Evolutionary conservation across 768 basidiomycete genomes (phyloP).

Genomic region (Mycena filopes): DNA sequence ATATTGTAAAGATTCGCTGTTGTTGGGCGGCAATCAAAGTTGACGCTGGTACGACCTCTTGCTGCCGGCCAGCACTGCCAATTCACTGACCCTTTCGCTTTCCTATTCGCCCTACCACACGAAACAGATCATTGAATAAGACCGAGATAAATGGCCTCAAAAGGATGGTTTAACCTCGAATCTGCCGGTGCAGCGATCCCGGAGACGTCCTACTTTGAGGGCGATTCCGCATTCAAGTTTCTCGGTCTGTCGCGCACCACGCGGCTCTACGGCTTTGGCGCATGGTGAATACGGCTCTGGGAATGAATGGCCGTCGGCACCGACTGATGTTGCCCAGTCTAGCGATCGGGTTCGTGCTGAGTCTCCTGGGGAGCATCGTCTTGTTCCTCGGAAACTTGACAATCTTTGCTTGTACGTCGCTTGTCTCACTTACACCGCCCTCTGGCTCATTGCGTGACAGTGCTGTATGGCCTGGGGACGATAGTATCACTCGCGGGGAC

Average conservation of each 20-base stretch:
- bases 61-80: constrained; percentile 50
- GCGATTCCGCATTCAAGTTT: constrained; percentile 87
- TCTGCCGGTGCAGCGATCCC: constrained; percentile 69
- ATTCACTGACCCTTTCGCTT: constrained; percentile 2
- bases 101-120: constrained; percentile 15
- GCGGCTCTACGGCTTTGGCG: constrained; percentile 86
- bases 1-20: no score
- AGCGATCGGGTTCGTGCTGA: constrained; percentile 79
- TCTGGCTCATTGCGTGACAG: constrained; percentile 48
- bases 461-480: constrained; percentile 85
- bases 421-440: neutral
- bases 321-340: constrained; percentile 56
- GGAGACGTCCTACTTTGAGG: constrained; percentile 87
- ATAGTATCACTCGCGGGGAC: constrained; percentile 87
- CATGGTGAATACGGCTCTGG: constrained; percentile 64
- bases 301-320: neutral
- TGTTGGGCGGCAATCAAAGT: constrained; percentile 7
- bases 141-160: constrained; percentile 70
- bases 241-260: constrained; percentile 83
- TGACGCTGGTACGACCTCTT: neutral
- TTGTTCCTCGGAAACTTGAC: constrained; percentile 76
- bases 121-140: constrained; percentile 16
- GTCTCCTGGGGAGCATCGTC: constrained; percentile 81
- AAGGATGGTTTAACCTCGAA: constrained; percentile 91
- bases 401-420: constrained; percentile 72